A percentile compares a stretch with the other conserved stretches of the same genome.
Conservation (phyloP, 768 basidiomycete genomes). For the Tulasnella calospora region DNA sequence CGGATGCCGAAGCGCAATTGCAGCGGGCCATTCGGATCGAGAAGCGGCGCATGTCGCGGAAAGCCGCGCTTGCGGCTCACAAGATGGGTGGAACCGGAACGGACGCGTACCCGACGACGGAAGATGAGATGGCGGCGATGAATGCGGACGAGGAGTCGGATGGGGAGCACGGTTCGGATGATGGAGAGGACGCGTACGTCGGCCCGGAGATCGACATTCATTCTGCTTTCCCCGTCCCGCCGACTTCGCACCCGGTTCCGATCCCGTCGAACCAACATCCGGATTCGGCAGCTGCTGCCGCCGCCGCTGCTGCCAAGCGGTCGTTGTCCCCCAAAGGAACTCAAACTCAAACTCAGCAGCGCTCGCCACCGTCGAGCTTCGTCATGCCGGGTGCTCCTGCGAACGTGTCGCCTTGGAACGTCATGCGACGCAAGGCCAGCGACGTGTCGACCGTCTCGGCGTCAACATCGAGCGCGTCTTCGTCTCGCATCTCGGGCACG, state of each 20-base stretch:
- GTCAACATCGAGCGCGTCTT: not conserved
- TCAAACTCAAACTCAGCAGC: no score
- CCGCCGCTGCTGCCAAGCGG: not conserved
- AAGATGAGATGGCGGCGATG: not conserved
- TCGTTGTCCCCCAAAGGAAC: not conserved
- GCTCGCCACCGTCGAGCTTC: not conserved
- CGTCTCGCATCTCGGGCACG: not conserved
- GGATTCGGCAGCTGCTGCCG: not conserved
- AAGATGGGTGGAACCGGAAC: not conserved
- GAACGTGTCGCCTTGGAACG: slow-evolving; percentile 7
- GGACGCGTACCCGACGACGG: not conserved
- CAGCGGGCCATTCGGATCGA: not conserved
- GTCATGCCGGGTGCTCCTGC: not conserved
- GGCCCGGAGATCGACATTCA: not conserved
- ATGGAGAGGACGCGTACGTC: not conserved
- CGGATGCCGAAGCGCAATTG: not conserved
- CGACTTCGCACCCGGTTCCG: not conserved
- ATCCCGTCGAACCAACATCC: not conserved
- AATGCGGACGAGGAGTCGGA: not conserved
- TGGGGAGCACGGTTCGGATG: not conserved
- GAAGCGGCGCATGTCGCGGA: slow-evolving; percentile 5
- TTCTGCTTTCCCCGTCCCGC: not conserved
- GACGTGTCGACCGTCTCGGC: slow-evolving; percentile 3
- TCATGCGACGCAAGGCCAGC: slow-evolving; percentile 7
- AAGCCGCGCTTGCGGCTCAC: not conserved